phyloP scores from a whole-genome alignment of 805 yeast genomes.

The Pichia scutulata region DNA sequence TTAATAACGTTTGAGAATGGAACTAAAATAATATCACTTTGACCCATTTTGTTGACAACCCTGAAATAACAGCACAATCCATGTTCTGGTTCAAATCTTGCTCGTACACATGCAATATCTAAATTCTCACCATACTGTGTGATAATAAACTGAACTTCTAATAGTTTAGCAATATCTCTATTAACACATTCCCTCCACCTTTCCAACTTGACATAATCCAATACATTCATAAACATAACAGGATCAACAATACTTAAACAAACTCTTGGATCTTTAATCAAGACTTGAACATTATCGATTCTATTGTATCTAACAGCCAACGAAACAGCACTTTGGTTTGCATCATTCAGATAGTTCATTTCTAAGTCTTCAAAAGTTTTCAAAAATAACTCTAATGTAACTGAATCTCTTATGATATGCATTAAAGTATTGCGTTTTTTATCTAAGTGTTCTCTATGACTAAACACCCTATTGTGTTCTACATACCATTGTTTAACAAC shows the following conservation, averaged over 20 bases:
- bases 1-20: constrained; percentile 27
- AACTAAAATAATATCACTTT: constrained; percentile 7
- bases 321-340: constrained; percentile 62
- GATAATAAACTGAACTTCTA: constrained; percentile 26
- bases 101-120: constrained; percentile 28
- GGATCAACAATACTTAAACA: constrained; percentile 32
- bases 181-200: constrained; percentile 13
- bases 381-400: constrained; percentile 37
- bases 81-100: constrained; percentile 23
- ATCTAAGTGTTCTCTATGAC: constrained; percentile 62
- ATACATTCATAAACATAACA: constrained; percentile 28
- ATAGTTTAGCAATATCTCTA: constrained; percentile 25
- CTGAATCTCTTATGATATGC: constrained; percentile 51
- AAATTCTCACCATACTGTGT: constrained; percentile 20
- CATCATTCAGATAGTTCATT: constrained; percentile 53
- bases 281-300: constrained; percentile 43
- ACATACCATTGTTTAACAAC: constrained; percentile 38
- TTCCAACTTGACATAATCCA: constrained; percentile 40
- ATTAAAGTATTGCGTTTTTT: constrained; percentile 65
- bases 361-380: constrained; percentile 32
- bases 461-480: constrained; percentile 25
- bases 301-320: constrained; percentile 64
- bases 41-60: constrained; percentile 4
- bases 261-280: constrained; percentile 44
- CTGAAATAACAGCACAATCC: constrained; percentile 24